A percentile compares a stretch with the other conserved stretches of the same genome.
Conservation (phyloP, 768 basidiomycete species). For the Collybia sordida region DNA sequence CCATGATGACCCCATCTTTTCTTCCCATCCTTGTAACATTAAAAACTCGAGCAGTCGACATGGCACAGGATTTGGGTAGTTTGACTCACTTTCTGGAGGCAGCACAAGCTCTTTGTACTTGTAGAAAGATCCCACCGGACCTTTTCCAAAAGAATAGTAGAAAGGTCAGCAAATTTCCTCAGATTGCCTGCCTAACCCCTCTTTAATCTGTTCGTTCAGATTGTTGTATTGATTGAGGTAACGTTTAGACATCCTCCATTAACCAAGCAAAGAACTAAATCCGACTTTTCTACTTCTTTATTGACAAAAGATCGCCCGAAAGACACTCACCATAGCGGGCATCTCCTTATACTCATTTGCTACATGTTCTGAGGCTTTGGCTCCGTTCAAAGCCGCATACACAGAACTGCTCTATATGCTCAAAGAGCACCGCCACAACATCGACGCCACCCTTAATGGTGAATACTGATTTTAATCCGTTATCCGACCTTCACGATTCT, state of each 20-base stretch:
- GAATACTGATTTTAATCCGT: conserved; percentile 12
- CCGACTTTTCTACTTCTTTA: conserved; percentile 4
- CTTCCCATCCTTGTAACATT: conserved; percentile 18
- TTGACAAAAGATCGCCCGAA: conserved; percentile 40
- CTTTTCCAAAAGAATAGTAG: conserved; percentile 27
- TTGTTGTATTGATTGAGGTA: conserved; percentile 55
- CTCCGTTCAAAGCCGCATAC: conserved; percentile 47
- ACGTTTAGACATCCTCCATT: conserved; percentile 6
- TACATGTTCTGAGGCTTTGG: conserved; percentile 37
- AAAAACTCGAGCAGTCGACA: conserved; percentile 22
- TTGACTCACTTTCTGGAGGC: conserved; percentile 30
- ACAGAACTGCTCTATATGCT: conserved; percentile 45
- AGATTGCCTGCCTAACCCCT: neutral
- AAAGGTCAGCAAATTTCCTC: conserved; percentile 25
- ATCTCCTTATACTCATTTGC: conserved; percentile 46
- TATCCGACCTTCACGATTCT: neutral
- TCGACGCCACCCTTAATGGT: conserved; percentile 34
- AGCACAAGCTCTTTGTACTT: conserved; percentile 25
- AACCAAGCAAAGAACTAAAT: conserved; percentile 9
- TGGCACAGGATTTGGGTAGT: conserved; percentile 27
- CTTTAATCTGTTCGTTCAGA: conserved; percentile 27
- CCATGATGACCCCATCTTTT: conserved; percentile 8
- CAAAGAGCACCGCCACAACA: conserved; percentile 29
- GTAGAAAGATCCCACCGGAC: conserved; percentile 14
- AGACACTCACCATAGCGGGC: conserved; percentile 41